Evolutionary conservation across 768 basidiomycete species (phyloP).

Genomic region (Gloeostereum incarnatum): DNA sequence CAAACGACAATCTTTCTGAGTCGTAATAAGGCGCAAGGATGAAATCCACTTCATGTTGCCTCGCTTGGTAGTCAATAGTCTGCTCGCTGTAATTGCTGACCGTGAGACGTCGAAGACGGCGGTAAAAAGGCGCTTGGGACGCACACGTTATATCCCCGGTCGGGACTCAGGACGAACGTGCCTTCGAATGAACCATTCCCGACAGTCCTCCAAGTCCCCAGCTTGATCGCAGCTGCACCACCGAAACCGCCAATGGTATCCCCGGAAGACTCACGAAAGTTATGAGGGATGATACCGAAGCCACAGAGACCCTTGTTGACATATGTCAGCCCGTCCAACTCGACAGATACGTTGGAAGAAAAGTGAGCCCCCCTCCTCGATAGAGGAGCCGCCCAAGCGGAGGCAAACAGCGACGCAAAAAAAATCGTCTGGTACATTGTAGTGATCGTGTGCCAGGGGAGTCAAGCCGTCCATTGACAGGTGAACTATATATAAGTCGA

Average conservation of each 20-base stretch:
- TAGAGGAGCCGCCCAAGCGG: no score
- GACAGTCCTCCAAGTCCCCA: slow-evolving; percentile 28
- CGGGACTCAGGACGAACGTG: slow-evolving; percentile 45
- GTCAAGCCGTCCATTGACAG: no score
- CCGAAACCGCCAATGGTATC: slow-evolving; percentile 58
- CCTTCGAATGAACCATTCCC: slow-evolving; percentile 34
- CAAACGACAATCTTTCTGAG: slow-evolving; percentile 33
- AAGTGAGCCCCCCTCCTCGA: no score
- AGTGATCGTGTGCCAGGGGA: no score
- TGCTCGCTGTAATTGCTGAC: slow-evolving; percentile 23
- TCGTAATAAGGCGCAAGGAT: slow-evolving; percentile 46
- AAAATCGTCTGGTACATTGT: no score
- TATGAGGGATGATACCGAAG: slow-evolving; percentile 53
- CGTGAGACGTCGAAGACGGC: slow-evolving; percentile 1
- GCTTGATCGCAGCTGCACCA: slow-evolving; percentile 50
- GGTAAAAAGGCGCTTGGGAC: slow-evolving; percentile 8
- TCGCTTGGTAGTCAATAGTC: slow-evolving; percentile 52
- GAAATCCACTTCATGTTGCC: slow-evolving; percentile 57
- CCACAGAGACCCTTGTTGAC: slow-evolving; percentile 48
- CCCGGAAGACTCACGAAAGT: slow-evolving; percentile 45
- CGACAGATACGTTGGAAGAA: slow-evolving; percentile 16
- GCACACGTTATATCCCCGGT: slow-evolving; percentile 54
- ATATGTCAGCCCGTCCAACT: slow-evolving; percentile 28
- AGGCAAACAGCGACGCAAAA: no score
- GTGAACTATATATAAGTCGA: no score